These are phyloP conservation scores for Phytophthora macrochlamydospora DNA, from an alignment of 352 stramenopile genomes.

Conservation along the genomic window DNA sequence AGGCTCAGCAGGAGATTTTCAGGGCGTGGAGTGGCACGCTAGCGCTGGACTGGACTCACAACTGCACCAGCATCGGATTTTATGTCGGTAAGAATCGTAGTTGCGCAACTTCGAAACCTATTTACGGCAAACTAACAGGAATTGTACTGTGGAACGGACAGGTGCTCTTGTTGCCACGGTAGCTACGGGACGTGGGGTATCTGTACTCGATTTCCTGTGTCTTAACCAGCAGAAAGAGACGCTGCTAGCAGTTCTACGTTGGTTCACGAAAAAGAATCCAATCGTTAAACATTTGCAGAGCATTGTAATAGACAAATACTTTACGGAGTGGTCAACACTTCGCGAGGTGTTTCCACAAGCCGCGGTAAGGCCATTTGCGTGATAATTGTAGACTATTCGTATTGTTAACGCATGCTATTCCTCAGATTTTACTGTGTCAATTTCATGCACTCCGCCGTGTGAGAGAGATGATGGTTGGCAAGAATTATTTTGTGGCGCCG, in stretches of 20 bases:
- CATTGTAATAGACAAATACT: constrained; percentile 4
- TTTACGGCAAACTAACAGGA: not conserved
- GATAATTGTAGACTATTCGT: not conserved
- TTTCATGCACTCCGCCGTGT: not conserved
- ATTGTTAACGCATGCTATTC: not conserved
- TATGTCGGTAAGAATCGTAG: constrained; percentile 4
- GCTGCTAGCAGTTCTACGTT: constrained; percentile 1
- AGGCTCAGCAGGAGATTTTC: not conserved
- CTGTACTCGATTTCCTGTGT: not conserved
- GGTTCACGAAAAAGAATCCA: not conserved
- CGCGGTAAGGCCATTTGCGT: not conserved
- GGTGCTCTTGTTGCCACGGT: not conserved
- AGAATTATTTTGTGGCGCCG: not conserved
- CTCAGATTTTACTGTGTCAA: constrained; percentile 6
- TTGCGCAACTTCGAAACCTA: constrained; percentile 1
- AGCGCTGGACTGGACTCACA: constrained; percentile 3
- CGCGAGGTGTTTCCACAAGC: constrained; percentile 6
- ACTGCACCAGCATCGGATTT: constrained; percentile 4
- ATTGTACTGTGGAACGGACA: not conserved
- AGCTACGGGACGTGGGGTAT: not conserved
- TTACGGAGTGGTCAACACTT: constrained; percentile 4
- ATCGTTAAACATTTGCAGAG: not conserved
- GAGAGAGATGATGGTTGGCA: not conserved
- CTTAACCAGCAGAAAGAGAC: constrained; percentile 5
- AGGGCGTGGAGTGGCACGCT: not conserved